phyloP scores from a whole-genome alignment of 140 eudicot genomes.

The Cichorium intybus region DNA sequence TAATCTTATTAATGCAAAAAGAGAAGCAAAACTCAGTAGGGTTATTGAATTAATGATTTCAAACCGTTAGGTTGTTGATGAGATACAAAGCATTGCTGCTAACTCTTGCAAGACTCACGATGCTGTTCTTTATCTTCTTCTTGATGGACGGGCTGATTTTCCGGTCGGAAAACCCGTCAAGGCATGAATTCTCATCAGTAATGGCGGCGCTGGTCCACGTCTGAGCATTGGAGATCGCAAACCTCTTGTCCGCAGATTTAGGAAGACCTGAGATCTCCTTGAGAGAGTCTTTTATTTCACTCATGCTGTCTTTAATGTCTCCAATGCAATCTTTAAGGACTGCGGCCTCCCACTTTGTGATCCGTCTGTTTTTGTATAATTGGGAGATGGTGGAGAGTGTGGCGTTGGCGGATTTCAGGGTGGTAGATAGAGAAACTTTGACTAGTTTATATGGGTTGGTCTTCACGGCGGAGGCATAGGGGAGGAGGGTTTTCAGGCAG shows the following conservation, averaged over 20 bases:
- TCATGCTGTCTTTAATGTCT: conserved; percentile 38
- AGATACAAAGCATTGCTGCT: conserved; percentile 70
- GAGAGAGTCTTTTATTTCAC: conserved; percentile 35
- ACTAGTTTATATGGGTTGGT: conserved; percentile 38
- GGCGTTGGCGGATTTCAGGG: conserved; percentile 43
- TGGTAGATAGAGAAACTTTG: conserved; percentile 39
- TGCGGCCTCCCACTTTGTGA: conserved; percentile 42
- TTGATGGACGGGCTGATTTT: conserved; percentile 32
- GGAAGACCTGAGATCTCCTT: conserved; percentile 36
- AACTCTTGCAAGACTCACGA: conserved; percentile 40
- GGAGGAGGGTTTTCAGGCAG: conserved; percentile 52
- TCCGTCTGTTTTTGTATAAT: conserved; percentile 22
- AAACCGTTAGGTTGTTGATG: conserved; percentile 52
- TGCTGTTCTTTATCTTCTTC: conserved; percentile 38
- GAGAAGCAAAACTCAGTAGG: background rate
- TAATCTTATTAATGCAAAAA: conserved; percentile 8
- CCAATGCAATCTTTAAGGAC: conserved; percentile 47
- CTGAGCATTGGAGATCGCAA: conserved; percentile 57
- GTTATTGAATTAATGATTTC: background rate
- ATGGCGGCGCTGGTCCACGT: conserved; percentile 83
- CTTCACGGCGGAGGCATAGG: conserved; percentile 54
- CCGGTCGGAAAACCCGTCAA: conserved; percentile 52
- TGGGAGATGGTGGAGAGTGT: conserved; percentile 36
- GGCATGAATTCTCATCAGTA: conserved; percentile 65
- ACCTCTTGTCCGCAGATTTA: conserved; percentile 28